Base-by-base conservation (phyloP, 2,329 filamentous ascomycete species). In the Cercospora brassicicola region DNA sequence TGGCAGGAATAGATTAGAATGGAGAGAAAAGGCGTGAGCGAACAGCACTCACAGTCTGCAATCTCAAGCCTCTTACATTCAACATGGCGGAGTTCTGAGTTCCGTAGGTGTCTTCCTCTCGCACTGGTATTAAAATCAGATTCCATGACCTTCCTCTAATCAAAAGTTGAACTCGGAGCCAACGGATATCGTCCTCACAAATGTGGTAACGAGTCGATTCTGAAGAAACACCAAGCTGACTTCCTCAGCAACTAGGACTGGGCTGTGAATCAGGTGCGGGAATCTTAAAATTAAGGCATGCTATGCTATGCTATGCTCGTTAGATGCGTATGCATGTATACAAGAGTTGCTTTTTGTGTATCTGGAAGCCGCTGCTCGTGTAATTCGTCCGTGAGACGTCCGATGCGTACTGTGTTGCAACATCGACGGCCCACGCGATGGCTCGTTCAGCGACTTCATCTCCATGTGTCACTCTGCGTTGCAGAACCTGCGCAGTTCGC, bases 401-500 rank as follows among this genome's bases (percentile, higher is more conserved):
- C n/a, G 55, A 18, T 11, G 55, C 13, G 11, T 57, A 8, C 55
- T 33, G 31, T 33, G 28, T 13, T 1, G 13, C 55, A 33, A 5
- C 55, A 18, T 57, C 30, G 15, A 33, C 0, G 8, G 26, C n/a
- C 15, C 31, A 33, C 7, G 15, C 28, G 8, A 23, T 18, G 13
- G 55, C 15, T 11, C 23, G 4, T 11, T 33, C 13, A 53, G 48
- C 11, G 11, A 23, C 9, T 11, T 72, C 62, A 78, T 57, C 72
- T 71, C 76, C 72, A 67, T 64, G 69, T 69, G 65, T 74, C 71
- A 33, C 56, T 71, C 64, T 69, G 65, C 5, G 65, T 71, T 5
- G 71, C 71, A 26, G 59, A 59, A 2, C 71, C 73, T 11, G 59
- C 69, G 53, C 73, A 74, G 20, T 69, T 74, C 9, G 23, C 28